Evolutionary conservation across 805 yeast genomes (phyloP), one percentile per base, ranked within the genome.

Genomic region (Candida argentea): DNA sequence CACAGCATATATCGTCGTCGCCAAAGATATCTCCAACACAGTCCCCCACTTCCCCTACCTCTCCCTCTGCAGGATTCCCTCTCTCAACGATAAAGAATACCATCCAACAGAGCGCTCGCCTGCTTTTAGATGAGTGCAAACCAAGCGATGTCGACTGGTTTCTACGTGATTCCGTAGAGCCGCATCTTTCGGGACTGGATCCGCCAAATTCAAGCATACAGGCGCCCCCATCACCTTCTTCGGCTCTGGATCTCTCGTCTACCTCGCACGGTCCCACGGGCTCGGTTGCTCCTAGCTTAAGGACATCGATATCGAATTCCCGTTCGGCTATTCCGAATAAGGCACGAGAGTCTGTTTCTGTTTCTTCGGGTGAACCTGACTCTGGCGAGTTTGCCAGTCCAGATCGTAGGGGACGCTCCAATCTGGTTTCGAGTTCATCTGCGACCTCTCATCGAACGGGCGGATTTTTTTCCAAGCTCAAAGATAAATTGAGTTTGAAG

Each of bases 71-170:
- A n/a, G n/a, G n/a, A n/a, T n/a, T n/a, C n/a, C n/a, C n/a, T n/a
- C n/a, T n/a, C n/a, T n/a, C n/a, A n/a, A n/a, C n/a, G n/a, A n/a
- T n/a, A n/a, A n/a, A n/a, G n/a, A n/a, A n/a, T n/a, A n/a, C n/a
- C n/a, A n/a, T n/a, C n/a, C n/a, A n/a, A n/a, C n/a, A n/a, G n/a
- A n/a, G n/a, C n/a, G n/a, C n/a, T n/a, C n/a, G n/a, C n/a, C n/a
- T n/a, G n/a, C n/a, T n/a, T n/a, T n/a, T n/a, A n/a, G n/a, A n/a
- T n/a, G n/a, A n/a, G n/a, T n/a, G n/a, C n/a, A n/a, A n/a, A n/a
- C n/a, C n/a, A n/a, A 49, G 50, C 14, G 73, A 69, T 33, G 62
- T 70, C 14, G 70, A 67, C 39, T 70, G 76, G 76, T 58, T 70
- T 32, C 49, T 70, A 13, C 49, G 73, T 33, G 66, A 58, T 34